phyloP scores from a whole-genome alignment of 495 filamentous ascomycete genomes.

The Melanomma pulvis-pyrius region DNA sequence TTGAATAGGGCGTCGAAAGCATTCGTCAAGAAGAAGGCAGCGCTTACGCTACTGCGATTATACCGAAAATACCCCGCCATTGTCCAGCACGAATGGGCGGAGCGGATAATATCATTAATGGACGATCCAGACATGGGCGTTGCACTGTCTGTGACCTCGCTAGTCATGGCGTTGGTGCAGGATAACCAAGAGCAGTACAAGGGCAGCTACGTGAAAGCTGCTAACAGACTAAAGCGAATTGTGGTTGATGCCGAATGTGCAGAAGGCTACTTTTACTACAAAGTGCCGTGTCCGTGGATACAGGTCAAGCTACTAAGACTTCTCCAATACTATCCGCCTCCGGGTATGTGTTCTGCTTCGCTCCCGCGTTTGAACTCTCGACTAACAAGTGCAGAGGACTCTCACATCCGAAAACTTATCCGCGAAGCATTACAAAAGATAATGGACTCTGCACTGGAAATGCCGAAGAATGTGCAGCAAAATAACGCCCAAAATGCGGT shows the following conservation, averaged over 20 bases:
- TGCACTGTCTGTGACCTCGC: slow-evolving; percentile 89
- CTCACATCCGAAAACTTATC: slow-evolving; percentile 86
- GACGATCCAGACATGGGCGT: slow-evolving; percentile 96
- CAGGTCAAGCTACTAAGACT: slow-evolving; percentile 91
- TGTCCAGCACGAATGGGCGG: slow-evolving; percentile 94
- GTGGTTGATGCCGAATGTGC: slow-evolving; percentile 86
- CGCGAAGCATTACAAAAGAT: slow-evolving; percentile 89
- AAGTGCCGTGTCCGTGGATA: slow-evolving; percentile 98
- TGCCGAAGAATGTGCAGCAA: slow-evolving; percentile 98
- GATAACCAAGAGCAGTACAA: slow-evolving; percentile 93
- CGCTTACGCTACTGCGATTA: slow-evolving; percentile 89
- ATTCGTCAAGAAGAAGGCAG: slow-evolving; percentile 99
- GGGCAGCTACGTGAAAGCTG: slow-evolving; percentile 91
- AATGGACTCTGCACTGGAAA: slow-evolving; percentile 85
- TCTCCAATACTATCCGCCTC: slow-evolving; percentile 94
- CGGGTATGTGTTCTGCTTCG: slow-evolving; percentile 61
- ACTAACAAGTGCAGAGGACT: slow-evolving; percentile 67
- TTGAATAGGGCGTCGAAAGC: slow-evolving; percentile 80
- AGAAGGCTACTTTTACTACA: slow-evolving; percentile 94
- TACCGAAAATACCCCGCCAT: slow-evolving; percentile 94
- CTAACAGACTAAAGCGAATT: slow-evolving; percentile 82
- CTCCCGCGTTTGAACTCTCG: neutral
- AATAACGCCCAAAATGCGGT: slow-evolving; percentile 99
- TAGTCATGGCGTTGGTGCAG: slow-evolving; percentile 94
- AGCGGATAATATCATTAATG: slow-evolving; percentile 97